Evolutionary conservation across 2,329 filamentous ascomycete genomes (phyloP).

Genomic region (Aspergillus sp.): DNA sequence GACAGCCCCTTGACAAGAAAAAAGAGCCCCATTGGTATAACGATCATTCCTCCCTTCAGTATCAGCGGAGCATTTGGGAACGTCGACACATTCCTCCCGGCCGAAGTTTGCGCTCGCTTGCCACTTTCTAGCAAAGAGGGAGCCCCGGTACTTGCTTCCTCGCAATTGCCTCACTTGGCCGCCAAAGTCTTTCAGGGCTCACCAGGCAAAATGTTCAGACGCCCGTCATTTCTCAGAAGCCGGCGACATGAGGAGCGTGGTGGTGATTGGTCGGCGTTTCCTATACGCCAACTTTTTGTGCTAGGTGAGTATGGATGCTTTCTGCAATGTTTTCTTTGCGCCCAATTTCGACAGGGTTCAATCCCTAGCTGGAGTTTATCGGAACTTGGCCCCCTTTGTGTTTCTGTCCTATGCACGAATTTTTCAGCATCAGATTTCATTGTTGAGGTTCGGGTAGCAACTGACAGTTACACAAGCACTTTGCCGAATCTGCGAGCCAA

Average conservation of each 20-base stretch:
- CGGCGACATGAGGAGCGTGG: slow-evolving; percentile 33
- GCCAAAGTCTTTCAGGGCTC: slow-evolving; percentile 2
- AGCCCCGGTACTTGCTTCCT: slow-evolving; percentile 15
- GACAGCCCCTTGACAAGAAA: slow-evolving; percentile 24
- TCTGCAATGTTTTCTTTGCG: slow-evolving; percentile 21
- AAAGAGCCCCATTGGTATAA: slow-evolving; percentile 22
- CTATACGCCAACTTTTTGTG: slow-evolving; percentile 60
- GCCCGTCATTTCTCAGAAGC: slow-evolving; percentile 38
- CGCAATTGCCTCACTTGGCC: not conserved
- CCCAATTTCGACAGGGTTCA: slow-evolving; percentile 21
- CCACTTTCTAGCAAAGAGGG: slow-evolving; percentile 25
- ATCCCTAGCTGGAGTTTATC: not conserved
- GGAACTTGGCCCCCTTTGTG: not conserved
- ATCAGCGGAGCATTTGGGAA: slow-evolving; percentile 33
- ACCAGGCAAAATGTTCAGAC: slow-evolving; percentile 37
- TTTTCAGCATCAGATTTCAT: slow-evolving; percentile 3
- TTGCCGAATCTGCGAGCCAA: slow-evolving; percentile 96
- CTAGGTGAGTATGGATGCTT: slow-evolving; percentile 45
- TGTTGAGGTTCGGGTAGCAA: slow-evolving; percentile 14
- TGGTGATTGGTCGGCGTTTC: slow-evolving; percentile 55
- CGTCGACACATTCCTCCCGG: slow-evolving; percentile 31
- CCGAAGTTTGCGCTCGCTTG: slow-evolving; percentile 21
- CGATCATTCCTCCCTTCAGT: slow-evolving; percentile 36
- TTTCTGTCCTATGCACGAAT: not conserved
- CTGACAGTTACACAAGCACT: slow-evolving; percentile 62